A percentile compares a stretch with the other conserved stretches of the same genome.
phyloP scores from a whole-genome alignment of 768 basidiomycete genomes.

The Fomitopsis serialis region DNA sequence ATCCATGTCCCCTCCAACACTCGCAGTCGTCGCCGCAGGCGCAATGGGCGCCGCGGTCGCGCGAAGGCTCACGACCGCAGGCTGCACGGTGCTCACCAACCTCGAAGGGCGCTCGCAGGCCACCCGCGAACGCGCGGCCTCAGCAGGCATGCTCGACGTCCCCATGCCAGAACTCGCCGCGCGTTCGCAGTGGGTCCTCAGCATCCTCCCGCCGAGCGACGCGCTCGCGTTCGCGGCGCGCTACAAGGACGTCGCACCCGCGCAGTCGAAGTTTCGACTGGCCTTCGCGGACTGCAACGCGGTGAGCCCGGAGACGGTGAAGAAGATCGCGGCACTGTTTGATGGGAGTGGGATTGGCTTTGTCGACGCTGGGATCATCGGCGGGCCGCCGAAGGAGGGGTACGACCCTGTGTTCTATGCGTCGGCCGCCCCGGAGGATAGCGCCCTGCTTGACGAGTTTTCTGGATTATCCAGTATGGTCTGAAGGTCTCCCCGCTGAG shows the following conservation, averaged over 20 bases:
- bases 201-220: constrained; percentile 55
- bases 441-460: constrained; percentile 33
- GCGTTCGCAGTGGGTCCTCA: constrained; percentile 43
- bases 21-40: constrained; percentile 51
- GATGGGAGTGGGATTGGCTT: constrained; percentile 34
- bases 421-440: constrained; percentile 32
- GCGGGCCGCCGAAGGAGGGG: constrained; percentile 42
- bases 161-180: constrained; percentile 31
- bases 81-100: constrained; percentile 50
- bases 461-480: constrained; percentile 36
- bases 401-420: constrained; percentile 55
- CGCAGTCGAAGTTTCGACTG: constrained; percentile 9
- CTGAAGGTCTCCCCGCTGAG: constrained; percentile 40
- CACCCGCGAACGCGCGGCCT: constrained; percentile 42
- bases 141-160: constrained; percentile 44
- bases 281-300: constrained; percentile 55
- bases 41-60: constrained; percentile 59
- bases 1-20: constrained; percentile 14
- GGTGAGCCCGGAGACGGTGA: constrained; percentile 45
- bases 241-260: constrained; percentile 26
- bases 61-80: constrained; percentile 37
- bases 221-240: constrained; percentile 39
- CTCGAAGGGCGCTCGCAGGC: constrained; percentile 48
- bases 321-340: constrained; percentile 43
- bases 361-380: constrained; percentile 54